Conservation (phyloP, 108 stramenopile genomes). For the Nitzschia inconspicua region DNA sequence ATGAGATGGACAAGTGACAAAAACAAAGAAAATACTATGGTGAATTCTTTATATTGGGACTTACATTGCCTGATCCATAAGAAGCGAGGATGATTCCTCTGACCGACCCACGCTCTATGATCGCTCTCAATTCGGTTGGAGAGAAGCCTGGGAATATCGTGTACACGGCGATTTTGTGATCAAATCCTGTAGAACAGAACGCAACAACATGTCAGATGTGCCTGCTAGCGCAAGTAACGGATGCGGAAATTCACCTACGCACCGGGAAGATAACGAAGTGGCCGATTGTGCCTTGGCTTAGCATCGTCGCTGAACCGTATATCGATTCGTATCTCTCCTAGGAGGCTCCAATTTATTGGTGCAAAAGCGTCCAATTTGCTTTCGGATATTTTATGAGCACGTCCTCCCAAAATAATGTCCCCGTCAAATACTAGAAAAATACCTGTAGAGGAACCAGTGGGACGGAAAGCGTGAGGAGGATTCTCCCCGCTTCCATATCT, state of each 20-base stretch:
- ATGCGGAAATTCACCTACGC: no score
- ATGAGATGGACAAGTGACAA: no score
- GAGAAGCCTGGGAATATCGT: constrained; percentile 81
- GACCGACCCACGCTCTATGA: constrained; percentile 29
- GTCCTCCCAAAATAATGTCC: constrained; percentile 66
- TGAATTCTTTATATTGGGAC: no score
- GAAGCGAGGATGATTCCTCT: constrained; percentile 75
- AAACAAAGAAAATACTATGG: no score
- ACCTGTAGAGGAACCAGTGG: no score
- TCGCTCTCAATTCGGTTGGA: constrained; percentile 42
- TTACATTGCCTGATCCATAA: constrained; percentile 88
- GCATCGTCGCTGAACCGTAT: constrained; percentile 33
- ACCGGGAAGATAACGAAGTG: constrained; percentile 67
- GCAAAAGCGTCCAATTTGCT: constrained; percentile 25
- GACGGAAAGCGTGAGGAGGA: no score
- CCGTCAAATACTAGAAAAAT: constrained; percentile 81
- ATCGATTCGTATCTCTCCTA: constrained; percentile 32
- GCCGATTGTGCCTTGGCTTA: constrained; percentile 41
- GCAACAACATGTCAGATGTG: no score
- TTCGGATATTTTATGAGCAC: constrained; percentile 55
- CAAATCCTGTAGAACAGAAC: no score
- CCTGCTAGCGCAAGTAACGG: no score
- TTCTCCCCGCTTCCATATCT: no score
- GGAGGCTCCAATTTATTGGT: constrained; percentile 42
- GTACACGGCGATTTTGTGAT: constrained; percentile 65